Evolutionary conservation across 495 filamentous ascomycete genomes (phyloP).

Genomic region (Neurospora tetrasperma): DNA sequence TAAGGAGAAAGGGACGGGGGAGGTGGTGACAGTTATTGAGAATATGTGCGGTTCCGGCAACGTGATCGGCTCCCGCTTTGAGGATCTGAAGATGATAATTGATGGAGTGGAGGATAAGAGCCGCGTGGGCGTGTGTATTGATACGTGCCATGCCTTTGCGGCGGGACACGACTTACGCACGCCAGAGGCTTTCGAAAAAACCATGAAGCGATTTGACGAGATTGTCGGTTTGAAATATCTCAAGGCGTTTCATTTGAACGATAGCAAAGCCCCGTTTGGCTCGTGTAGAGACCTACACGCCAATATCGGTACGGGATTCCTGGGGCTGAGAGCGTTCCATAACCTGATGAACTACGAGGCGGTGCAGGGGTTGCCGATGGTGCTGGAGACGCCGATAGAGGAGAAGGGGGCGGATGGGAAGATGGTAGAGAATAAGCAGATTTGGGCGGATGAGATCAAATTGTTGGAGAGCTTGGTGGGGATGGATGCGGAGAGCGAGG

Average conservation of each 20-base stretch:
- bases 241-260: slow-evolving; percentile 81
- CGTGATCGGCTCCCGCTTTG: slow-evolving; percentile 74
- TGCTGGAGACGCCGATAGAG: slow-evolving; percentile 90
- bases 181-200: slow-evolving; percentile 58
- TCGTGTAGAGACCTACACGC: slow-evolving; percentile 80
- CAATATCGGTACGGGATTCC: slow-evolving; percentile 88
- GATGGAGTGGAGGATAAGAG: slow-evolving; percentile 64
- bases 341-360: slow-evolving; percentile 75
- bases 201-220: slow-evolving; percentile 66
- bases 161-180: slow-evolving; percentile 85
- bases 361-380: slow-evolving; percentile 75
- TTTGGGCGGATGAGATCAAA: slow-evolving; percentile 84
- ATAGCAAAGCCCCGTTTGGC: slow-evolving; percentile 75
- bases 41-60: slow-evolving; percentile 90
- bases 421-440: slow-evolving; percentile 55
- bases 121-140: slow-evolving; percentile 90
- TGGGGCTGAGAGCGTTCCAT: slow-evolving; percentile 83
- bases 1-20: slow-evolving; percentile 56
- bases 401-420: slow-evolving; percentile 45
- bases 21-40: slow-evolving; percentile 76
- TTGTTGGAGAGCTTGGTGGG: slow-evolving; percentile 81
- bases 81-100: slow-evolving; percentile 80
- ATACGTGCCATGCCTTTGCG: slow-evolving; percentile 91
- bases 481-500: slow-evolving; percentile 57
- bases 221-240: slow-evolving; percentile 72